Conservation (phyloP, 2,329 filamentous ascomycete genomes). For the Talaromyces atroroseus region DNA sequence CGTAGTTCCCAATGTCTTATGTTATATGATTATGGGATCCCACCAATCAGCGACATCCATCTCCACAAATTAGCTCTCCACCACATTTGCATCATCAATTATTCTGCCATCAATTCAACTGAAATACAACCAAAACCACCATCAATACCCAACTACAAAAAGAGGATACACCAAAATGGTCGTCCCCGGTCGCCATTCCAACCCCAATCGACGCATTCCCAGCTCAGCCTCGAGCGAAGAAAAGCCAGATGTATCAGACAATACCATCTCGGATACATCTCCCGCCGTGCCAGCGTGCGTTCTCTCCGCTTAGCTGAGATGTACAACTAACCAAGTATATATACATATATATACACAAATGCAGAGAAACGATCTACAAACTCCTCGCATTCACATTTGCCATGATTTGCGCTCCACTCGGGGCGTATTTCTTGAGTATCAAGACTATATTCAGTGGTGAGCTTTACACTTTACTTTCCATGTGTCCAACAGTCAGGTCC, state of each 20-base stretch:
- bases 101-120: not conserved
- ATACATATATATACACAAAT: not conserved
- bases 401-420: conserved; percentile 83
- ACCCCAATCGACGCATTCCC: conserved; percentile 7
- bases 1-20: too few relatives aligned
- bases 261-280: conserved; percentile 1
- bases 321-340: not conserved
- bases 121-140: too few relatives aligned
- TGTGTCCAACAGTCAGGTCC: not conserved
- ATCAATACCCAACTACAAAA: not conserved
- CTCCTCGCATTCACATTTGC: conserved; percentile 83
- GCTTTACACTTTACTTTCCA: conserved; percentile 19
- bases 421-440: conserved; percentile 79
- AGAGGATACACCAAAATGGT: conserved; percentile 8
- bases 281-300: conserved; percentile 13
- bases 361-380: conserved; percentile 81
- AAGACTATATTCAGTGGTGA: conserved; percentile 71
- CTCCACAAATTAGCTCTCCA: not conserved
- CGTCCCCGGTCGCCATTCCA: conserved; percentile 9
- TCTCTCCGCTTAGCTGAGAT: not conserved
- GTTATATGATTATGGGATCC: too few relatives aligned
- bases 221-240: not conserved
- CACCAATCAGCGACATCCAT: not conserved
- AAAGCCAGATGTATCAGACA: not conserved
- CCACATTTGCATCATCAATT: not conserved